phyloP scores from a whole-genome alignment of 352 stramenopile species.

The Phytophthora melonis region DNA sequence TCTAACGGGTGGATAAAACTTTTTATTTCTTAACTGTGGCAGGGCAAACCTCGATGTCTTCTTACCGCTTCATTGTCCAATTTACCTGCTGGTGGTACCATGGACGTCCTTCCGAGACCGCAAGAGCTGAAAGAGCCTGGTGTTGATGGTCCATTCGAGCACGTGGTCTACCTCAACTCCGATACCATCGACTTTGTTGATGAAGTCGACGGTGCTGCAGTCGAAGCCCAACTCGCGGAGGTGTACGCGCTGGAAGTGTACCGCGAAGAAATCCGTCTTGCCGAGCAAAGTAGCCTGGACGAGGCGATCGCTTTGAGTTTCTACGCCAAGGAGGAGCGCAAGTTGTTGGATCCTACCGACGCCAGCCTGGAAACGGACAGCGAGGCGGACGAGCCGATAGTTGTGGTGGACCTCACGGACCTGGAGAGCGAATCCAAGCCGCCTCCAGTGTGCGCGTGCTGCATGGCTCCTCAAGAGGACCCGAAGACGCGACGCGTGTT shows the following conservation, averaged over 20 bases:
- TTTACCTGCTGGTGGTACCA: slow-evolving; percentile 6
- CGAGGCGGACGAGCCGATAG: slow-evolving; percentile 28
- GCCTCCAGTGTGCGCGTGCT: slow-evolving; percentile 53
- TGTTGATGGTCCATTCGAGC: slow-evolving; percentile 26
- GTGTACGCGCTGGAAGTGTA: slow-evolving; percentile 51
- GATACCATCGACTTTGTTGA: slow-evolving; percentile 30
- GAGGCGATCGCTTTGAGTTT: slow-evolving; percentile 57
- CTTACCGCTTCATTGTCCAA: slow-evolving; percentile 2
- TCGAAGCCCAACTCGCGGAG: slow-evolving; percentile 31
- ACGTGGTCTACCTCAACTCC: slow-evolving; percentile 16
- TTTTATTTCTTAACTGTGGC: not conserved
- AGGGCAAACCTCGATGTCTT: not conserved
- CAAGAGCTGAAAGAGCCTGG: slow-evolving; percentile 23
- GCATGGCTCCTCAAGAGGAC: slow-evolving; percentile 31
- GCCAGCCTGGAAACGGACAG: slow-evolving; percentile 16
- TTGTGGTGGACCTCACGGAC: slow-evolving; percentile 16
- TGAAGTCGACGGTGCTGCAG: slow-evolving; percentile 27
- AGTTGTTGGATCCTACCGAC: slow-evolving; percentile 34
- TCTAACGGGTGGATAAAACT: not conserved
- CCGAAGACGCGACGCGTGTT: slow-evolving; percentile 37
- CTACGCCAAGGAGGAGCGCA: slow-evolving; percentile 47
- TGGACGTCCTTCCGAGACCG: slow-evolving; percentile 33
- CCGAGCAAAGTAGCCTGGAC: slow-evolving; percentile 49
- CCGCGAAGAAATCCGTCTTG: slow-evolving; percentile 45
- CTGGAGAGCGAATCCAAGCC: slow-evolving; percentile 45